Base-by-base conservation (phyloP, 163 green algal genomes). In the Chlorella variabilis region DNA sequence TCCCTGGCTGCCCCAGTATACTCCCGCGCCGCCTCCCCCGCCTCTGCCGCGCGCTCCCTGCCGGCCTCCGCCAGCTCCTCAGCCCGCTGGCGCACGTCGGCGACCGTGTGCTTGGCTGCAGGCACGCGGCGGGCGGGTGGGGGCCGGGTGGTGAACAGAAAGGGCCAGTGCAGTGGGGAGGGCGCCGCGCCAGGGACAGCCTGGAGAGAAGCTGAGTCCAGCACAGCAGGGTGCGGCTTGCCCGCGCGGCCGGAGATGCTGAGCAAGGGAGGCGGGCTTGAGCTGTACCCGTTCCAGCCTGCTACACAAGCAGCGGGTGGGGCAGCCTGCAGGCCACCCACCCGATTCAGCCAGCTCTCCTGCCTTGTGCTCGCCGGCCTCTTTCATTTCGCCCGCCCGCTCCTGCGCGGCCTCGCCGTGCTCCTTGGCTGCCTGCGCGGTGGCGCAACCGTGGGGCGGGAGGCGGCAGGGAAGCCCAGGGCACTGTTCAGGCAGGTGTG, bases 361-460 rank as follows among this genome's bases (percentile, higher is more conserved):
- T n/a, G 59, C 59, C 29, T 23, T 67, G n/a, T 31, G 5, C 59
- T 67, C 29, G 33, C n/a, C 59, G 27, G 31, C 33, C 59, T 67
- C 59, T 67, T 4, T 27, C 36, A 27, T 21, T 27, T 67, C 59
- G 1, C n/a, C 29, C 1, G 59, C 38, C 66, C 11, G 29, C 66
- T 74, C 39, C 5, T 25, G 27, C 7, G 38, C 66, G 1, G 4
- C 23, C 39, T 74, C 39, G 27, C 48, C 54, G 6, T 56, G 71
- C 71, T 78, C 51, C 3, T 39, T 36, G 4, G 58, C 71, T 1
- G 71, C 71, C 71, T 78, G 71, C 71, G 56, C 38, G 17, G 13
- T n/a, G 23, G n/a, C n/a, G n/a, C n/a, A n/a, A n/a, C n/a, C n/a
- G n/a, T n/a, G n/a, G n/a, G n/a, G n/a, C n/a, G n/a, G n/a, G n/a